These are phyloP conservation scores for Metarhizium brunneum DNA, from an alignment of 2,329 filamentous ascomycete genomes.

Conservation along the genomic window DNA sequence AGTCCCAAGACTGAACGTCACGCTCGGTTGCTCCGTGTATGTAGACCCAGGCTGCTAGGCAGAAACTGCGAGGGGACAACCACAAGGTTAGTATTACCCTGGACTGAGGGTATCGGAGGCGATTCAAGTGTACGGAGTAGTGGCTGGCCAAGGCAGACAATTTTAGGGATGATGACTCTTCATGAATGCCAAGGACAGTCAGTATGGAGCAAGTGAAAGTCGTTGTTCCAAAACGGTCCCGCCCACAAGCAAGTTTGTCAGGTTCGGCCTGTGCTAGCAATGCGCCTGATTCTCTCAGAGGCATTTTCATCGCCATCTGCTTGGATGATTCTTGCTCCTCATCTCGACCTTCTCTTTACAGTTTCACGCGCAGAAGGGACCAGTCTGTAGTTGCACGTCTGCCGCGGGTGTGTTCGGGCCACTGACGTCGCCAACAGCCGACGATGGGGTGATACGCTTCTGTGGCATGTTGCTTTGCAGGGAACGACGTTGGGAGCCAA, in stretches of 20 bases:
- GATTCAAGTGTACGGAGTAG: too few relatives aligned
- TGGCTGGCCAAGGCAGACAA: neutral
- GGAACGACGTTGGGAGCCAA: neutral
- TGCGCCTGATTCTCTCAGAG: neutral
- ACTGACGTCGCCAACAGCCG: constrained; percentile 1
- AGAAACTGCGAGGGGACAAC: too few relatives aligned
- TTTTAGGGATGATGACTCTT: neutral
- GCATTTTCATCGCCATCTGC: too few relatives aligned
- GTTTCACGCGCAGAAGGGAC: too few relatives aligned
- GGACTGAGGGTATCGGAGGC: too few relatives aligned
- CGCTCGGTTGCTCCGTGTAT: too few relatives aligned
- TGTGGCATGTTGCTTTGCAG: neutral
- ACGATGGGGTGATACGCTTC: neutral
- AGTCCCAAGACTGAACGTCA: neutral
- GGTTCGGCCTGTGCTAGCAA: neutral
- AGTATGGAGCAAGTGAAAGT: too few relatives aligned
- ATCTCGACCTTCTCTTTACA: too few relatives aligned
- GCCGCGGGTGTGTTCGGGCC: neutral
- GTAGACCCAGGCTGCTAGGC: too few relatives aligned
- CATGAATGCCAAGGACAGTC: neutral
- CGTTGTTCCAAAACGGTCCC: neutral
- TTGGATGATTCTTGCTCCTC: too few relatives aligned
- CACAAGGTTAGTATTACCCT: too few relatives aligned
- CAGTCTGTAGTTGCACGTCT: too few relatives aligned
- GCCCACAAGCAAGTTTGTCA: neutral